A percentile compares a stretch with the other conserved stretches of the same genome.
Evolutionary conservation across 2,329 filamentous ascomycete species (phyloP).

Genomic region (Alternaria metachromatica): DNA sequence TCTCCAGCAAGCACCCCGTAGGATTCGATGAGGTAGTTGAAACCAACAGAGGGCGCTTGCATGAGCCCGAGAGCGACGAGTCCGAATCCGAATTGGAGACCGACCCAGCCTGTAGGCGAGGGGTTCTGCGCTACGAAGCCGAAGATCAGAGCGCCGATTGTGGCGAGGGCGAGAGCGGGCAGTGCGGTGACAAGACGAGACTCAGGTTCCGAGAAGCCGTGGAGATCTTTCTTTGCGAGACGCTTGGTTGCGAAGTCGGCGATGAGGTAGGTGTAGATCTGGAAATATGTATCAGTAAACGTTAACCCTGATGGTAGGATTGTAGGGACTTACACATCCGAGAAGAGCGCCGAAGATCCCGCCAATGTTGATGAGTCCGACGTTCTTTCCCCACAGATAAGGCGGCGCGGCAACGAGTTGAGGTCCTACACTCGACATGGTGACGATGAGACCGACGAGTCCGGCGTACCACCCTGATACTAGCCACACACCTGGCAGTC

Average conservation of each 20-base stretch:
- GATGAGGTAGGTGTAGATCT: conserved; percentile 46
- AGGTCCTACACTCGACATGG: conserved; percentile 47
- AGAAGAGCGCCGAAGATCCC: conserved; percentile 47
- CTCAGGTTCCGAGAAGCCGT: conserved; percentile 52
- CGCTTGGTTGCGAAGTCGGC: conserved; percentile 49
- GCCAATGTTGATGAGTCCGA: conserved; percentile 50
- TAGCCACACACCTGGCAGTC: conserved; percentile 52
- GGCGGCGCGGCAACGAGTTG: conserved; percentile 49
- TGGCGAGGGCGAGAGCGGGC: conserved; percentile 47
- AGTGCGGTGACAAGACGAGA: conserved; percentile 49
- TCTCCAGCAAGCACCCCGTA: conserved; percentile 58
- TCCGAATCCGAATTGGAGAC: conserved; percentile 49
- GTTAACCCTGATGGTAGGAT: too few relatives aligned
- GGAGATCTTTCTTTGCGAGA: conserved; percentile 42
- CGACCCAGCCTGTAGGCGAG: conserved; percentile 47
- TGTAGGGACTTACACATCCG: conserved; percentile 32
- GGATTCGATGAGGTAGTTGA: conserved; percentile 59
- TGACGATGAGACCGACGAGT: conserved; percentile 51
- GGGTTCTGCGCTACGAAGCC: conserved; percentile 51
- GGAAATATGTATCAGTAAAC: not conserved
- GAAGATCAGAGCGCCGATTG: conserved; percentile 48
- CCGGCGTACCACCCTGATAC: conserved; percentile 53
- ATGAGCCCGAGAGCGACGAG: conserved; percentile 52
- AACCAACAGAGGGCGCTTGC: conserved; percentile 52
- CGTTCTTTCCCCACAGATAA: conserved; percentile 51